Conservation (phyloP, 2,329 filamentous ascomycete species). For the Diaporthe humulicola region DNA sequence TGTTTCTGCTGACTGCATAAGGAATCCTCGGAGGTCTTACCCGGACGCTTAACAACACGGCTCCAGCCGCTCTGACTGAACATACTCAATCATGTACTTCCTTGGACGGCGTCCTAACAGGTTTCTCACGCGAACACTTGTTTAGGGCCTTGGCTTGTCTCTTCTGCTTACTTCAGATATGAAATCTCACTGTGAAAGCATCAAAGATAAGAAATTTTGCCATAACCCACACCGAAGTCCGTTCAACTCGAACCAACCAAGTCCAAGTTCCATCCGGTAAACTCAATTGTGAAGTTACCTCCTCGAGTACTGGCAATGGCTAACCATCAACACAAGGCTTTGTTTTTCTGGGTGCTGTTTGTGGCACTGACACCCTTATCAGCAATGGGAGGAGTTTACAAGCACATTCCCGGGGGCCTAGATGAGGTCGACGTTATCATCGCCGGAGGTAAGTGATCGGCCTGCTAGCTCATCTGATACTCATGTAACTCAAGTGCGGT, state of each 20-base stretch:
- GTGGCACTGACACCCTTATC: neutral
- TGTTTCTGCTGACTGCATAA: neutral
- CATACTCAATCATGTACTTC: neutral
- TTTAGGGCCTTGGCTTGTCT: neutral
- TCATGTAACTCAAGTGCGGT: neutral
- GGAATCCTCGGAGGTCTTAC: neutral
- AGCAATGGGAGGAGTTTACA: constrained; percentile 24
- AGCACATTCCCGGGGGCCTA: constrained; percentile 46
- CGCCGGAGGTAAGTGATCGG: constrained; percentile 55
- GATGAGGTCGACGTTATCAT: constrained; percentile 65
- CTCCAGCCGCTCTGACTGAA: neutral
- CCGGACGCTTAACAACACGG: neutral
- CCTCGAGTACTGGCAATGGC: neutral
- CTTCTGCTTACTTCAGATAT: neutral
- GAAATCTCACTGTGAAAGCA: neutral
- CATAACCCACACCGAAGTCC: neutral
- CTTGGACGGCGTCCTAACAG: neutral
- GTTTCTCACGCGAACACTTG: neutral
- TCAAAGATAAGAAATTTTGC: neutral
- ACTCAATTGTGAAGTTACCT: neutral
- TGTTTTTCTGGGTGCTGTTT: neutral
- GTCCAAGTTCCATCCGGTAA: neutral
- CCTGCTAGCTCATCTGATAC: neutral
- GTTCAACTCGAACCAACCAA: neutral
- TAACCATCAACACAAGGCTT: neutral